These are phyloP conservation scores for Chaetomium sp. DNA, from an alignment of 2,329 filamentous ascomycete species.

Conservation along the genomic window DNA sequence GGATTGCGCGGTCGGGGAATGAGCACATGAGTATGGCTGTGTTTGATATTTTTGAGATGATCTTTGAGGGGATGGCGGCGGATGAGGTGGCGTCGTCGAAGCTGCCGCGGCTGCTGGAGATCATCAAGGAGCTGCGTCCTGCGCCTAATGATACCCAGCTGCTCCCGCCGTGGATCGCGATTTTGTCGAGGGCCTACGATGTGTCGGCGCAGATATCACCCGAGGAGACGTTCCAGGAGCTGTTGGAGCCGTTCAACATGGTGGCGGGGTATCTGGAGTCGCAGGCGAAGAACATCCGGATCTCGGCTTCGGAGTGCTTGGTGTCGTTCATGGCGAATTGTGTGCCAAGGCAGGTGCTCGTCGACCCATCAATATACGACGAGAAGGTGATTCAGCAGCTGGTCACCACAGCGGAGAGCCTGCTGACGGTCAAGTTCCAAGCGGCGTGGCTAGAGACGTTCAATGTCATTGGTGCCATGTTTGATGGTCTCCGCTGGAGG, in stretches of 20 bases:
- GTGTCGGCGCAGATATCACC: constrained; percentile 83
- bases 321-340: constrained; percentile 91
- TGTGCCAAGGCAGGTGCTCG: constrained; percentile 71
- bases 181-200: constrained; percentile 89
- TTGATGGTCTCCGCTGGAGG: constrained; percentile 79
- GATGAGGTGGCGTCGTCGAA: constrained; percentile 85
- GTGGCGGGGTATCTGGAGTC: constrained; percentile 78
- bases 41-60: constrained; percentile 96
- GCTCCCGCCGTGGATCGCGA: constrained; percentile 92
- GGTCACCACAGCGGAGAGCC: constrained; percentile 61
- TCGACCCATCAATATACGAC: constrained; percentile 87
- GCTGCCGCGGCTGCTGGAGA: constrained; percentile 79
- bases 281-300: constrained; percentile 83
- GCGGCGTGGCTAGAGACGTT: constrained; percentile 93
- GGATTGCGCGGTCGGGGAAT: constrained; percentile 83
- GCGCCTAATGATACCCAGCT: constrained; percentile 91
- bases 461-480: constrained; percentile 78
- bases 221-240: constrained; percentile 83
- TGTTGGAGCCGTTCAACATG: constrained; percentile 77
- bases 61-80: constrained; percentile 76
- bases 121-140: constrained; percentile 85
- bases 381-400: constrained; percentile 84
- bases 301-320: constrained; percentile 90
- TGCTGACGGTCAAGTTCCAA: constrained; percentile 88
- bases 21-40: constrained; percentile 95